Evolutionary conservation across 2,329 filamentous ascomycete species (phyloP).

Genomic region (Fusarium ambrosium): DNA sequence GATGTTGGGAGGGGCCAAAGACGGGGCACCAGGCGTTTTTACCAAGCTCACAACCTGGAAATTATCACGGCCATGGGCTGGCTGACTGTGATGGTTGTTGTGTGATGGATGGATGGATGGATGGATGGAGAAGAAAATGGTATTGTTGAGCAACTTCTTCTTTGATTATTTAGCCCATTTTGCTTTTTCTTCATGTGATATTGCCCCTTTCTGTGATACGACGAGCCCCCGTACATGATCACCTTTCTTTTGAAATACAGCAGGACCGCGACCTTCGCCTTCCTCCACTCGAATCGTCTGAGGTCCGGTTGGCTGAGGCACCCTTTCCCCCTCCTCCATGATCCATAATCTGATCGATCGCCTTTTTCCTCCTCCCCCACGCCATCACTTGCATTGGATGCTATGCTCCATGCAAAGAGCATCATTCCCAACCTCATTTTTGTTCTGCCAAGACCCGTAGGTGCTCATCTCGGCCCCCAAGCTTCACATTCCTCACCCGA

Average conservation of each 20-base stretch:
- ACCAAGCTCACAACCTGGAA: slow-evolving; percentile 11
- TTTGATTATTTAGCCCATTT: neutral
- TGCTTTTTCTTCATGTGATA: neutral
- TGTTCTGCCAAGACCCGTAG: neutral
- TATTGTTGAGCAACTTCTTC: neutral
- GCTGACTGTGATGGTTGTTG: neutral
- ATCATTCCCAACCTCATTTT: slow-evolving; percentile 3
- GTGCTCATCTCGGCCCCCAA: neutral
- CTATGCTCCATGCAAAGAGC: neutral
- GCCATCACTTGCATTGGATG: slow-evolving; percentile 5
- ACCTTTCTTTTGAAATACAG: neutral
- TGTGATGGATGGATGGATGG: slow-evolving; percentile 1
- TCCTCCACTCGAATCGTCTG: slow-evolving; percentile 1
- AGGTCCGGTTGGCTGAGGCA: neutral
- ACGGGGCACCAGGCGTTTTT: neutral
- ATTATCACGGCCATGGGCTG: neutral
- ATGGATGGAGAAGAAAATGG: neutral
- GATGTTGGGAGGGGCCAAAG: slow-evolving; percentile 14
- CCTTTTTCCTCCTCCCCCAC: neutral
- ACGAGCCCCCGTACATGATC: neutral
- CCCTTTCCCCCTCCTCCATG: slow-evolving; percentile 1
- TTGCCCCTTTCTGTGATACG: neutral
- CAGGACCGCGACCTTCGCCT: neutral
- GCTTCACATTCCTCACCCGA: slow-evolving; percentile 11
- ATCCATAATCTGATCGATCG: slow-evolving; percentile 13